Percentiles rank a stretch among this genome's conserved stretches.
These are phyloP conservation scores for Polytrichum commune DNA, from an alignment of 225 moss, liverwort and hornwort genomes.

Conservation along the genomic window DNA sequence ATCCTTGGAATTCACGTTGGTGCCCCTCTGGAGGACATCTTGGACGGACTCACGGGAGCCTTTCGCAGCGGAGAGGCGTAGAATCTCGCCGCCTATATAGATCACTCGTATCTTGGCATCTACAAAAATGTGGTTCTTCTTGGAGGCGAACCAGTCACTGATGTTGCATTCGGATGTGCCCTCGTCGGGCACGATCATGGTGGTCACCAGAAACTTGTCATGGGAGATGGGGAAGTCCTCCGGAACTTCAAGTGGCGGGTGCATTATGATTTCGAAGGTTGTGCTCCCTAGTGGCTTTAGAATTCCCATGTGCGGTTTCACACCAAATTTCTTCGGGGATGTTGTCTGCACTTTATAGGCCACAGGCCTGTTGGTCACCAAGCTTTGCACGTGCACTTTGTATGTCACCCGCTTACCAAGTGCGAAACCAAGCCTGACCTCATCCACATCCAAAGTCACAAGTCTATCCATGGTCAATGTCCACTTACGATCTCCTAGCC, in stretches of 20 bases:
- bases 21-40: conserved; percentile 53
- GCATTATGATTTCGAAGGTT: conserved; percentile 56
- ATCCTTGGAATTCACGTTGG: conserved; percentile 54
- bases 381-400: conserved; percentile 64
- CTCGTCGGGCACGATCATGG: conserved; percentile 60
- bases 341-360: conserved; percentile 94
- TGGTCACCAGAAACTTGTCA: conserved; percentile 77
- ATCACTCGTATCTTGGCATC: conserved; percentile 70
- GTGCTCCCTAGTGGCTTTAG: conserved; percentile 57
- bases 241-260: conserved; percentile 65
- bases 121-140: conserved; percentile 58
- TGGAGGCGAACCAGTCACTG: conserved; percentile 70
- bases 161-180: conserved; percentile 23
- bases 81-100: conserved; percentile 67
- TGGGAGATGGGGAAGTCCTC: conserved; percentile 70
- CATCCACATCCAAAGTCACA: conserved; percentile 65
- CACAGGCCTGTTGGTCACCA: conserved; percentile 54
- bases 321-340: conserved; percentile 67
- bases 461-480: conserved; percentile 52
- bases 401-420: conserved; percentile 57
- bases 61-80: conserved; percentile 76
- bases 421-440: conserved; percentile 63
- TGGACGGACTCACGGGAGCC: conserved; percentile 52
- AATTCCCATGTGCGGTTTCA: conserved; percentile 76
- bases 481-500: too few species aligned